These are phyloP conservation scores for Priceomyces castillae DNA, from an alignment of 805 yeast genomes.

Conservation along the genomic window DNA sequence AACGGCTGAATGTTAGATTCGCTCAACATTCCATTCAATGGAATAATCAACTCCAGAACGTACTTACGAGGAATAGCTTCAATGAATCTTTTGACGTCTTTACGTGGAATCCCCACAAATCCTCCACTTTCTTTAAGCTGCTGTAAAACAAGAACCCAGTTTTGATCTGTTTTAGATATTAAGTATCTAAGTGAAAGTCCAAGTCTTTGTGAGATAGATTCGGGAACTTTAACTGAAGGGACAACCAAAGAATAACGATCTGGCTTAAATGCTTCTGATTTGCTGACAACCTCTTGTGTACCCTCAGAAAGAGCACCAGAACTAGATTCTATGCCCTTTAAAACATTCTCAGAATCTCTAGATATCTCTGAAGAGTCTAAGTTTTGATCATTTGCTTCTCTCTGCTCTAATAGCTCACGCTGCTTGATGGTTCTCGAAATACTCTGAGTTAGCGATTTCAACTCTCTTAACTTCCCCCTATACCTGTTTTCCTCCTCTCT, in stretches of 20 bases:
- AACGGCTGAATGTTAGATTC: slow-evolving; percentile 32
- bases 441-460: slow-evolving; percentile 27
- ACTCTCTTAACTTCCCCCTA: slow-evolving; percentile 23
- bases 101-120: slow-evolving; percentile 24
- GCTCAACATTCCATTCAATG: slow-evolving; percentile 34
- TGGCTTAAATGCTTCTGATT: neutral
- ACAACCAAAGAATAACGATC: slow-evolving; percentile 13
- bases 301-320: neutral
- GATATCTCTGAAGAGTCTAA: slow-evolving; percentile 10
- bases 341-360: slow-evolving; percentile 13
- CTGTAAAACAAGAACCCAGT: slow-evolving; percentile 48
- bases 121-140: slow-evolving; percentile 37
- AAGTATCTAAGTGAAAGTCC: slow-evolving; percentile 41
- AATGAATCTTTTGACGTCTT: slow-evolving; percentile 37
- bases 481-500: slow-evolving; percentile 22
- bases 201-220: slow-evolving; percentile 30
- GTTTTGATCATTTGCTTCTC: slow-evolving; percentile 10
- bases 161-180: slow-evolving; percentile 35
- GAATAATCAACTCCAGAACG: slow-evolving; percentile 30
- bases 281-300: slow-evolving; percentile 3
- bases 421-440: slow-evolving; percentile 23
- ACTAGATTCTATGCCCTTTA: neutral
- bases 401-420: slow-evolving; percentile 15
- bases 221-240: slow-evolving; percentile 34
- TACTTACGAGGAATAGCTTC: slow-evolving; percentile 40